Base-by-base conservation (phyloP, 2,329 filamentous ascomycete species). In the Coniochaeta hoffmannii region DNA sequence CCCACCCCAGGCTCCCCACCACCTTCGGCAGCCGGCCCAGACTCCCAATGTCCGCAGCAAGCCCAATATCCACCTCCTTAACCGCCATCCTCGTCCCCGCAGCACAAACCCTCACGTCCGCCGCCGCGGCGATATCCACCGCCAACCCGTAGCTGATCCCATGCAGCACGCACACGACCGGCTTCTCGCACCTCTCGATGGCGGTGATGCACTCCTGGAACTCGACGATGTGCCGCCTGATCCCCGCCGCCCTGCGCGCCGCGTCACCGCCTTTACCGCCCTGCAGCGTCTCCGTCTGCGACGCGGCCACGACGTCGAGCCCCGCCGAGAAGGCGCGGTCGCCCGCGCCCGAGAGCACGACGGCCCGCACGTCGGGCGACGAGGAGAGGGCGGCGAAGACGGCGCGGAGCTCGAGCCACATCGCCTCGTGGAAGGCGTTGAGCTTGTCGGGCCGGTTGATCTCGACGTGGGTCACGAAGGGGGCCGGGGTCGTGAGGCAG, bases 131-230 rank as follows among this genome's bases (percentile, higher is more conserved):
- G 56, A 90, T 78, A 67, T 96, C 90, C 59, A 95, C 86, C 17
- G 84, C 89, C 10, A 95, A 77, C 15, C 91, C 90, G 62, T 89
- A 84, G 3, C 86, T 80, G 62, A 92, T 83, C 38, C 87, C 91
- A 64, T 96, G 89, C 61, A 96, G 72, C 19, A 90, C 85, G 53
- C 83, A 86, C 57, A 97, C 88, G 32, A 97, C 89, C 58, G 90
- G 90, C 73, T 97, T 97, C 73, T 94, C 89, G 71, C 93, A 97
- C 62, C 80, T 85, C 69, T 97, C 93, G 54, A 96, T 75, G 14
- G 85, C 80, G 1, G 78, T 79, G 59, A 99, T 85, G 64, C 85
- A 88, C 53, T 81, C 79, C 71, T 99, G 94, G 69, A 97, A 95
- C 59, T 90, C 84, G 58, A 79, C 71, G 56, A 97, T 86, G 68